Evolutionary conservation across 306 rosid genomes (phyloP).

Genomic region (Rosa rugosa): DNA sequence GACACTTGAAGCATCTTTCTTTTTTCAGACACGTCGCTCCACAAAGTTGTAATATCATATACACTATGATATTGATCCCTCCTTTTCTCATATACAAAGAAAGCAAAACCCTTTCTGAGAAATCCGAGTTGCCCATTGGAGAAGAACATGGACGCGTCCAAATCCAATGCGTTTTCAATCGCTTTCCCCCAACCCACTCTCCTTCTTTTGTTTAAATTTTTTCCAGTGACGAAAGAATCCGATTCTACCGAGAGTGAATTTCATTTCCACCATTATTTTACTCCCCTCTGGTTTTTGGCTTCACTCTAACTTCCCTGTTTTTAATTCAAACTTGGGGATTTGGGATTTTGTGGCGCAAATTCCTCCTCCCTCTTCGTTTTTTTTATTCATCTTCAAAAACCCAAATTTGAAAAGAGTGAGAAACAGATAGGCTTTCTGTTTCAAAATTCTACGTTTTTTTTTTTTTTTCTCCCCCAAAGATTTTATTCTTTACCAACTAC

Average conservation of each 20-base stretch:
- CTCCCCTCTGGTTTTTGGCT: slow-evolving; percentile 6
- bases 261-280: slow-evolving; percentile 14
- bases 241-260: slow-evolving; percentile 39
- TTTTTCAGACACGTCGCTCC: slow-evolving; percentile 73
- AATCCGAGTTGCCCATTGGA: slow-evolving; percentile 39
- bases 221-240: slow-evolving; percentile 29
- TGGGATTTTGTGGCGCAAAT: slow-evolving; percentile 13
- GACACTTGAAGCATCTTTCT: slow-evolving; percentile 47
- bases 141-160: neutral
- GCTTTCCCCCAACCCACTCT: slow-evolving; percentile 16
- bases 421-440: neutral
- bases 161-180: slow-evolving; percentile 21
- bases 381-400: neutral
- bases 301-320: slow-evolving; percentile 3
- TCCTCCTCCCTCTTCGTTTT: neutral
- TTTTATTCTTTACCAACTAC: slow-evolving; percentile 32
- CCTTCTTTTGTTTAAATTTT: neutral
- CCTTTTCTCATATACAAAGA: slow-evolving; percentile 7
- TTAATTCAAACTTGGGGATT: slow-evolving; percentile 12
- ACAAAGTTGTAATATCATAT: slow-evolving; percentile 36
- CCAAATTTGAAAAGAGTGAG: neutral
- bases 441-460: neutral
- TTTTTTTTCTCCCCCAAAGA: slow-evolving; percentile 5
- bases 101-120: neutral
- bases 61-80: slow-evolving; percentile 1